A percentile compares a stretch with the other conserved stretches of the same genome.
Conservation (phyloP, 805 yeast genomes). For the Wickerhamomyces kurtzmanii region DNA sequence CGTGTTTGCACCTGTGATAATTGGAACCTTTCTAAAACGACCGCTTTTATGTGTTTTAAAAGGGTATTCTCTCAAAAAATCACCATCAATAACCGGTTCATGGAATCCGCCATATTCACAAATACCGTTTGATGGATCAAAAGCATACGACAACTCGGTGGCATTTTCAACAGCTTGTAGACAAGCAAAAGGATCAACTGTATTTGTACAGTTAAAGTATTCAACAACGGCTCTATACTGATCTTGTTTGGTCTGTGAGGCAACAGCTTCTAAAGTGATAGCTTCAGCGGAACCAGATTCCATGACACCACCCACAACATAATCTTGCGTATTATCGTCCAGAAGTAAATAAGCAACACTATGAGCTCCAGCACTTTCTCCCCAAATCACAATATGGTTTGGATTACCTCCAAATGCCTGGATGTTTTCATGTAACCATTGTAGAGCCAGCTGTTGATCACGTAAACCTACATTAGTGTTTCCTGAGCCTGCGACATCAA, state of each 20-base stretch:
- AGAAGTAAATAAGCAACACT: conserved; percentile 8
- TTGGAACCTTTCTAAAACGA: conserved; percentile 10
- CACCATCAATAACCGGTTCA: conserved; percentile 10
- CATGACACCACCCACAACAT: conserved; percentile 10
- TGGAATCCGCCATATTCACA: not conserved
- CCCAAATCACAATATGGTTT: conserved; percentile 23
- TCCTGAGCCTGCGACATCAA: conserved; percentile 13
- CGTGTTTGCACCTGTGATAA: conserved; percentile 13
- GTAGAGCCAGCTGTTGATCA: conserved; percentile 24
- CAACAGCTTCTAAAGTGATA: conserved; percentile 1
- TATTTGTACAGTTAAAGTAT: conserved; percentile 6
- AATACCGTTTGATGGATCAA: conserved; percentile 9
- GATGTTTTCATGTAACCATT: conserved; percentile 25
- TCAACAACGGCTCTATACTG: conserved; percentile 4
- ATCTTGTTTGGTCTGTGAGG: conserved; percentile 2
- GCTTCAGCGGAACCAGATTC: conserved; percentile 7
- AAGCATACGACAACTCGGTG: conserved; percentile 2
- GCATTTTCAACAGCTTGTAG: conserved; percentile 7
- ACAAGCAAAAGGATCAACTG: conserved; percentile 5
- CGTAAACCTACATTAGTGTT: conserved; percentile 22
- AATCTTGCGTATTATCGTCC: conserved; percentile 3
- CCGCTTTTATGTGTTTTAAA: conserved; percentile 5
- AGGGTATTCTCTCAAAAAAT: conserved; percentile 7
- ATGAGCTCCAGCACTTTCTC: conserved; percentile 27
- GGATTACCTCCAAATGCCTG: conserved; percentile 26